Conservation (phyloP, 345 rosid genomes). For the Cardamine occulta region DNA sequence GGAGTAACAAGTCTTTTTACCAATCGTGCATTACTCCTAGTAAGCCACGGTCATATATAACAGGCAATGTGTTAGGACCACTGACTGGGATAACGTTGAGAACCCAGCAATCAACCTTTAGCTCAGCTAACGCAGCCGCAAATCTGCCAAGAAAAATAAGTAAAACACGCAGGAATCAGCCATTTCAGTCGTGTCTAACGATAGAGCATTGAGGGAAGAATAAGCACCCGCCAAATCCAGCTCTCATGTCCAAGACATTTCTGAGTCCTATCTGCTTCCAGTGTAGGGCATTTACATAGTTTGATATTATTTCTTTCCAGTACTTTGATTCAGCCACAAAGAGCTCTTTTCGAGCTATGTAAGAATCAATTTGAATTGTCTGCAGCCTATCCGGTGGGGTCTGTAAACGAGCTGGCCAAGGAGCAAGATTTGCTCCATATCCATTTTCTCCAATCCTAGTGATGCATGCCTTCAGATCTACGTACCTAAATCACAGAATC, state of each 20-base stretch:
- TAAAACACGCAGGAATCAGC: constrained; percentile 25
- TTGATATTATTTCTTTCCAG: constrained; percentile 80
- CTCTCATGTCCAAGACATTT: constrained; percentile 98
- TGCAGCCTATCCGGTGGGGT: constrained; percentile 90
- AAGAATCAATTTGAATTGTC: constrained; percentile 81
- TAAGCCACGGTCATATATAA: constrained; percentile 94
- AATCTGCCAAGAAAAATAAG: constrained; percentile 60
- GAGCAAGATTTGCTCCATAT: constrained; percentile 70
- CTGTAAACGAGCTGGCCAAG: constrained; percentile 86
- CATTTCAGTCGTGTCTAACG: not conserved
- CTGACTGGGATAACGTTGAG: constrained; percentile 88
- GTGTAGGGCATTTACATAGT: constrained; percentile 73
- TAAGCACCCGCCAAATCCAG: constrained; percentile 91
- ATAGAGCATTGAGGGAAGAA: constrained; percentile 8
- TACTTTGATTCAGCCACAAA: constrained; percentile 84
- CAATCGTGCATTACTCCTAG: constrained; percentile 96
- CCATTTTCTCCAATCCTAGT: constrained; percentile 81
- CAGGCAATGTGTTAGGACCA: constrained; percentile 92
- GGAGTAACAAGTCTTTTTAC: constrained; percentile 47
- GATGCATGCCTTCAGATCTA: constrained; percentile 85
- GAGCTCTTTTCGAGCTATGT: constrained; percentile 86
- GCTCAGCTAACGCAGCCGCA: constrained; percentile 81
- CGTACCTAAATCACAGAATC: constrained; percentile 60
- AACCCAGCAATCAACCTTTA: constrained; percentile 81
- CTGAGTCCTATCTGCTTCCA: constrained; percentile 86